These are phyloP conservation scores for Fusarium gaditjirri DNA, from an alignment of 2,329 filamentous ascomycete genomes.

Conservation along the genomic window DNA sequence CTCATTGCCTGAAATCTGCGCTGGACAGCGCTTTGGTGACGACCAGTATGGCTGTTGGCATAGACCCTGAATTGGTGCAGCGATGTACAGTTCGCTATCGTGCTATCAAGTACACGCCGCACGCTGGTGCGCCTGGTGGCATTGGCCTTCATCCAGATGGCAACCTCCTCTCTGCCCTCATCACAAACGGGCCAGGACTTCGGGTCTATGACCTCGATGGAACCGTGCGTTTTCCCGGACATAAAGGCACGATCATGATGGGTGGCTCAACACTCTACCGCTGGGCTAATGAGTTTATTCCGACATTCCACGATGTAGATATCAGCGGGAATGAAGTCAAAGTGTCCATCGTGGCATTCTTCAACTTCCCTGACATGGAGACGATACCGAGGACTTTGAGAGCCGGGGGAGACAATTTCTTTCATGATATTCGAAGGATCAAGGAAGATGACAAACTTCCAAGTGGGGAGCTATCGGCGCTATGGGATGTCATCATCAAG, in stretches of 20 bases:
- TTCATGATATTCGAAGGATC: neutral
- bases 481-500: neutral
- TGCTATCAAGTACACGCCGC: constrained; percentile 5
- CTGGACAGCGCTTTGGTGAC: neutral
- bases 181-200: constrained; percentile 2
- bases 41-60: constrained; percentile 5
- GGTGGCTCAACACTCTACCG: constrained; percentile 19
- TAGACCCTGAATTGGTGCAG: neutral
- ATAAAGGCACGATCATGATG: constrained; percentile 11
- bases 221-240: neutral
- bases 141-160: constrained; percentile 18
- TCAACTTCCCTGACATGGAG: constrained; percentile 22
- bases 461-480: neutral
- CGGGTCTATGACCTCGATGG: constrained; percentile 1
- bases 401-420: neutral
- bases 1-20: neutral
- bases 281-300: constrained; percentile 7
- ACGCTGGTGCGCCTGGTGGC: neutral
- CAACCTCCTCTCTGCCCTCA: neutral
- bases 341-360: constrained; percentile 22
- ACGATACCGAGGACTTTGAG: neutral
- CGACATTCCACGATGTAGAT: constrained; percentile 2
- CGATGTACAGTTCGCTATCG: constrained; percentile 13
- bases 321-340: constrained; percentile 6
- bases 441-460: constrained; percentile 9